phyloP scores from a whole-genome alignment of 352 stramenopile species.

The Globisporangium apiculatum region DNA sequence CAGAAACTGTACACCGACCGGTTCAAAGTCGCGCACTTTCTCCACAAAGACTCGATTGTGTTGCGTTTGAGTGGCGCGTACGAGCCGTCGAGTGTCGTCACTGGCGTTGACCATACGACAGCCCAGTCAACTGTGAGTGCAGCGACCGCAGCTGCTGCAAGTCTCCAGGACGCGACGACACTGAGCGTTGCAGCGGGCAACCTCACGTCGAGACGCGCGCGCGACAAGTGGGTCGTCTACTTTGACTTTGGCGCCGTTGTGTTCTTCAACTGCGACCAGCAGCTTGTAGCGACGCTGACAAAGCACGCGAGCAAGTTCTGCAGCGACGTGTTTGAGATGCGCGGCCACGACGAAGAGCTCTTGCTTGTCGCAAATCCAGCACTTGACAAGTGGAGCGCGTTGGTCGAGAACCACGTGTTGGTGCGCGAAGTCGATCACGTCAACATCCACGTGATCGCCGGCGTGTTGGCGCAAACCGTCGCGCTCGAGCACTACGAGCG shows the following conservation, averaged over 20 bases:
- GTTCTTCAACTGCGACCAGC: conserved; percentile 89
- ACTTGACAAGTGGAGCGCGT: conserved; percentile 67
- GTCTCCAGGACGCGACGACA: conserved; percentile 28
- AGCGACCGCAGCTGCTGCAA: conserved; percentile 12
- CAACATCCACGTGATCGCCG: conserved; percentile 91
- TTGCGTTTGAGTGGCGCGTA: conserved; percentile 43
- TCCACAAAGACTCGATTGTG: conserved; percentile 82
- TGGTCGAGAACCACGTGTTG: conserved; percentile 80
- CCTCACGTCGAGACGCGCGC: conserved; percentile 65
- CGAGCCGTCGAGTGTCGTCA: conserved; percentile 33
- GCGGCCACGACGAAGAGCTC: conserved; percentile 76
- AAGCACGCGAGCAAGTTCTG: conserved; percentile 73
- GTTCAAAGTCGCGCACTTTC: conserved; percentile 74
- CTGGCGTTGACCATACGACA: conserved; percentile 11
- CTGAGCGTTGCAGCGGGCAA: conserved; percentile 45
- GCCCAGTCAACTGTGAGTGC: neutral
- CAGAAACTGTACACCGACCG: conserved; percentile 83
- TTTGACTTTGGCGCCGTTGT: conserved; percentile 91
- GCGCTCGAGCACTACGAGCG: conserved; percentile 95
- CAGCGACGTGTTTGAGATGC: conserved; percentile 72
- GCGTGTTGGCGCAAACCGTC: conserved; percentile 94
- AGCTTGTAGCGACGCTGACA: conserved; percentile 61
- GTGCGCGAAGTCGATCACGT: conserved; percentile 80
- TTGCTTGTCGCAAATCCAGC: conserved; percentile 59
- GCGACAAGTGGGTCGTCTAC: conserved; percentile 90